These are phyloP conservation scores for Thelephora ganbajun DNA, from an alignment of 768 basidiomycete species.

Conservation along the genomic window DNA sequence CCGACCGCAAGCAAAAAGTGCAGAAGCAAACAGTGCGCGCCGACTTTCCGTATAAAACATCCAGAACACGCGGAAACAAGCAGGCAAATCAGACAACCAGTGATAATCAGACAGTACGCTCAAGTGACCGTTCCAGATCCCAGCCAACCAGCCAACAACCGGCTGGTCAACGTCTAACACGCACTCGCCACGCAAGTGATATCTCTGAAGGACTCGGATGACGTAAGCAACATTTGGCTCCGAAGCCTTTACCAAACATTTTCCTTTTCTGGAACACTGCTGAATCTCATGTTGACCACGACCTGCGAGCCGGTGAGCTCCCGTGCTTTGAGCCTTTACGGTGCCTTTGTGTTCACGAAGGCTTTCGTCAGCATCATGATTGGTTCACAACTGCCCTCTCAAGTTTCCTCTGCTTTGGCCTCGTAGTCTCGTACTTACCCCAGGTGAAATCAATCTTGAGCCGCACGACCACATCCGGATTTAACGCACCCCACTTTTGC, in stretches of 20 bases:
- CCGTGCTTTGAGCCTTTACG: neutral
- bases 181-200: too few relatives aligned
- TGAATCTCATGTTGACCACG: neutral
- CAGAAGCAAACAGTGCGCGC: too few relatives aligned
- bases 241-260: neutral
- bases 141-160: too few relatives aligned
- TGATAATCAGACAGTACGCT: too few relatives aligned
- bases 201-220: too few relatives aligned
- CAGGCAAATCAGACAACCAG: too few relatives aligned
- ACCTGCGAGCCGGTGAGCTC: neutral
- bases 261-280: neutral
- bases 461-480: conserved; percentile 5
- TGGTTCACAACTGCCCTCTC: conserved; percentile 57
- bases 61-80: too few relatives aligned
- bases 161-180: too few relatives aligned
- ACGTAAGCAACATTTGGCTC: neutral
- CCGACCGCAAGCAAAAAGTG: too few relatives aligned
- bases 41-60: too few relatives aligned
- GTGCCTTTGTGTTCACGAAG: neutral
- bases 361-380: conserved; percentile 45
- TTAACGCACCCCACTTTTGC: neutral
- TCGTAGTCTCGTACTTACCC: conserved; percentile 73
- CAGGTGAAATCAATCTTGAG: conserved; percentile 36
- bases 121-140: too few relatives aligned
- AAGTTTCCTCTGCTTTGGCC: conserved; percentile 48